Percentiles rank a stretch among this genome's conserved stretches.
These are phyloP conservation scores for Exophiala sp. DNA, from an alignment of 2,329 filamentous ascomycete species.

Conservation along the genomic window DNA sequence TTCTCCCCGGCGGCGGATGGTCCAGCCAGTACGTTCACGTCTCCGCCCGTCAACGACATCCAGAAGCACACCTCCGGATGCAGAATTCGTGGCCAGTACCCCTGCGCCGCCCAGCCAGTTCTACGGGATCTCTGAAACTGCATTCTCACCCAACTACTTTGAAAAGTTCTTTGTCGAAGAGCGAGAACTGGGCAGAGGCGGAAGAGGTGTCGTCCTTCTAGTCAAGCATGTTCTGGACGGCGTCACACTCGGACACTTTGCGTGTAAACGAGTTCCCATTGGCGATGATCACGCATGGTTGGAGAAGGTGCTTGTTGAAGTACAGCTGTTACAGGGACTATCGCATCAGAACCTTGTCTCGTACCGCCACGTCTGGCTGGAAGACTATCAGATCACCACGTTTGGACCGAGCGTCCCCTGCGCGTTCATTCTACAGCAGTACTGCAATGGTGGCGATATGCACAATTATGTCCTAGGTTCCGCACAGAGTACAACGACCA, in stretches of 20 bases:
- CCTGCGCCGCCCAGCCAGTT: slow-evolving; percentile 36
- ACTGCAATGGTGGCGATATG: slow-evolving; percentile 89
- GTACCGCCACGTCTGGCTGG: slow-evolving; percentile 95
- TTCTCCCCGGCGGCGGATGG: slow-evolving; percentile 45
- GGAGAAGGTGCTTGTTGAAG: slow-evolving; percentile 88
- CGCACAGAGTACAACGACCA: slow-evolving; percentile 57
- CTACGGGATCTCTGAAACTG: slow-evolving; percentile 73
- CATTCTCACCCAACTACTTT: slow-evolving; percentile 91
- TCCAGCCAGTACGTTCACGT: slow-evolving; percentile 43
- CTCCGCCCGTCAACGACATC: slow-evolving; percentile 19
- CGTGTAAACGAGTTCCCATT: slow-evolving; percentile 94
- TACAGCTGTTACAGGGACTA: slow-evolving; percentile 83
- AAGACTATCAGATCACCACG: slow-evolving; percentile 73
- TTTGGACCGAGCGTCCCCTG: slow-evolving; percentile 91
- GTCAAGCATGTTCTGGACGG: slow-evolving; percentile 89
- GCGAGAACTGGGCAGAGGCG: slow-evolving; percentile 75
- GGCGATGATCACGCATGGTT: slow-evolving; percentile 93
- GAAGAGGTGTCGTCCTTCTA: slow-evolving; percentile 90
- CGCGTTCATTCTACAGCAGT: slow-evolving; percentile 95
- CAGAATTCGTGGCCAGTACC: slow-evolving; percentile 44
- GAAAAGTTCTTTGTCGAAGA: slow-evolving; percentile 89
- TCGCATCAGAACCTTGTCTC: slow-evolving; percentile 94
- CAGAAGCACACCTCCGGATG: slow-evolving; percentile 43
- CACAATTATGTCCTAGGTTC: slow-evolving; percentile 78
- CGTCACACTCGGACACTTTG: slow-evolving; percentile 81